phyloP scores from a whole-genome alignment of 306 rosid genomes.

The Amphicarpaea edgeworthii region DNA sequence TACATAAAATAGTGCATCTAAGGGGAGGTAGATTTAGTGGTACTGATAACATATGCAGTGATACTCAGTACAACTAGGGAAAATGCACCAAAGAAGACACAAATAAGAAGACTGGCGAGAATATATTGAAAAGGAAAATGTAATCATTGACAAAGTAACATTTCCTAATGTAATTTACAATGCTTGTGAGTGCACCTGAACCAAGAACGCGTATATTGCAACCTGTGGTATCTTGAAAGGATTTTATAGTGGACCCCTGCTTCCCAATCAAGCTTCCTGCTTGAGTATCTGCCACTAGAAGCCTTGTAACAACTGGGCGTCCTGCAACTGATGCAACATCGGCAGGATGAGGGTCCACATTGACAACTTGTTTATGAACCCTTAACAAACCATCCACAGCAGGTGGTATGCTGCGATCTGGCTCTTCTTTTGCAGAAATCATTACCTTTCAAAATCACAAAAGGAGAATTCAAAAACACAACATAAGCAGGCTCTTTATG shows the following conservation, averaged over 20 bases:
- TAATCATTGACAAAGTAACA: not conserved
- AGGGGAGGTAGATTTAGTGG: not conserved
- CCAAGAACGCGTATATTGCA: slow-evolving; percentile 65
- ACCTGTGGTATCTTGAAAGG: slow-evolving; percentile 61
- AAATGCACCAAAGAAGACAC: not conserved
- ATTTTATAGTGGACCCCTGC: slow-evolving; percentile 62
- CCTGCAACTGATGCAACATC: slow-evolving; percentile 50
- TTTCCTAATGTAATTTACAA: slow-evolving; percentile 17
- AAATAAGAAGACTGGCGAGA: not conserved
- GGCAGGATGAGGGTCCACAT: slow-evolving; percentile 54
- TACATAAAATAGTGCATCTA: not conserved
- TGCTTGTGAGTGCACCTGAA: slow-evolving; percentile 50
- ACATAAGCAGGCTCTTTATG: not conserved
- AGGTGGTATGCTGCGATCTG: slow-evolving; percentile 57
- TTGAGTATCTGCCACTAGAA: slow-evolving; percentile 71
- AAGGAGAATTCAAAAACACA: slow-evolving; percentile 40
- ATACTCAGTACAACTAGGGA: not conserved
- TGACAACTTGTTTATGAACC: slow-evolving; percentile 65
- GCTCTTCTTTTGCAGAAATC: slow-evolving; percentile 74
- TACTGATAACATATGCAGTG: not conserved
- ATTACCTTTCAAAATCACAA: slow-evolving; percentile 55
- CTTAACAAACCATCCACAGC: slow-evolving; percentile 69
- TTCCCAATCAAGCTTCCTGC: slow-evolving; percentile 72
- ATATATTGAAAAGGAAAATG: slow-evolving; percentile 12
- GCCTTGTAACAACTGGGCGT: slow-evolving; percentile 52